Conservation (phyloP, 1,284 basidiomycete genomes). For the Vanrija pseudolonga region DNA sequence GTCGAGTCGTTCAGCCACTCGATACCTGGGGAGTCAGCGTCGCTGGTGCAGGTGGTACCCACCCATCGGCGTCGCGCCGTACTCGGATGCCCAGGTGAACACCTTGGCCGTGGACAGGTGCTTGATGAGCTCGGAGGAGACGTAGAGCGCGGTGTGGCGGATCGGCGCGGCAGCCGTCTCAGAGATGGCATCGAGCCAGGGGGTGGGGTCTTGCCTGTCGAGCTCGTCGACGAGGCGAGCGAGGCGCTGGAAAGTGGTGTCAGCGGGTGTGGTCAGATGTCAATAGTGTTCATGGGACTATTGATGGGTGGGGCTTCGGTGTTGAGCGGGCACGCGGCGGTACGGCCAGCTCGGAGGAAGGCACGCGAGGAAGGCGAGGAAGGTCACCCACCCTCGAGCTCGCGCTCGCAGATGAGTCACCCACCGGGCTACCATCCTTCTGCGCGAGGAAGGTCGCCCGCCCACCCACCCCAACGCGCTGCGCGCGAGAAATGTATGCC, state of each 20-base stretch:
- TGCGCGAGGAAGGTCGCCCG: no score
- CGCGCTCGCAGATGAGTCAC: no score
- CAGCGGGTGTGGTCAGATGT: no score
- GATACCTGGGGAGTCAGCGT: slow-evolving; percentile 28
- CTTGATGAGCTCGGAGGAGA: slow-evolving; percentile 39
- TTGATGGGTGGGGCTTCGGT: no score
- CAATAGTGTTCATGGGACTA: no score
- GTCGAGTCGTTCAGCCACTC: slow-evolving; percentile 48
- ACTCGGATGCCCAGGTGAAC: slow-evolving; percentile 38
- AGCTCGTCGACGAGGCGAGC: slow-evolving; percentile 34
- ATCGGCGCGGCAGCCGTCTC: slow-evolving; percentile 24
- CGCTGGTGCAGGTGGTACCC: slow-evolving; percentile 3
- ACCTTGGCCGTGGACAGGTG: slow-evolving; percentile 44
- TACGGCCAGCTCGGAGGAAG: no score
- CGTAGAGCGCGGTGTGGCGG: slow-evolving; percentile 32
- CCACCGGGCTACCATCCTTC: no score
- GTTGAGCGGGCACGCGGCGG: no score
- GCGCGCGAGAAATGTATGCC: no score
- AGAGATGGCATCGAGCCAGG: slow-evolving; percentile 40
- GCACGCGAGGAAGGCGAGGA: no score
- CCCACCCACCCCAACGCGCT: no score
- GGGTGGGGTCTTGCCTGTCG: slow-evolving; percentile 38
- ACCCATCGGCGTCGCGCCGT: slow-evolving; percentile 42
- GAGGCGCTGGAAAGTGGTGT: slow-evolving; percentile 22
- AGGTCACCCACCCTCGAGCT: no score